A percentile compares a stretch with the other conserved stretches of the same genome.
Evolutionary conservation across 495 filamentous ascomycete genomes (phyloP).

Genomic region (Talaromyces borbonicus): DNA sequence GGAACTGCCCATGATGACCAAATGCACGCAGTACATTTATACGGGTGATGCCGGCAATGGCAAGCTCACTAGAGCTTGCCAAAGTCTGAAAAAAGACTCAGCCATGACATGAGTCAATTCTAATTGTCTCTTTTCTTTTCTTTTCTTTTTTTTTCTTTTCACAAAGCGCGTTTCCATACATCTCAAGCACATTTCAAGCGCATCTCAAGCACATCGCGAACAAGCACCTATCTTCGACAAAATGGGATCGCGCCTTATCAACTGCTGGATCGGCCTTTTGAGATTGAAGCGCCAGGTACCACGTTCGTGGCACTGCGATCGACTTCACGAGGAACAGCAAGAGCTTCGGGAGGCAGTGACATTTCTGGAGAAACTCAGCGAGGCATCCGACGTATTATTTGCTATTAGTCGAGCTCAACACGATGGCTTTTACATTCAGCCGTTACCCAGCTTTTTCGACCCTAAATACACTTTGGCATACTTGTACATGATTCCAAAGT

Average conservation of each 20-base stretch:
- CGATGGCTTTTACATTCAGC: constrained; percentile 28
- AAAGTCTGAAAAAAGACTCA: too few relatives aligned
- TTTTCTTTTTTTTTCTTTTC: too few relatives aligned
- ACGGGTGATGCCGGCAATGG: too few relatives aligned
- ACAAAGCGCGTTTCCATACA: too few relatives aligned
- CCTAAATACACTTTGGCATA: constrained; percentile 23
- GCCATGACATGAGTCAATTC: too few relatives aligned
- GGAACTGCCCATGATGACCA: too few relatives aligned
- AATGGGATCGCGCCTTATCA: not conserved
- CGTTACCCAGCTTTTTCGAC: constrained; percentile 21
- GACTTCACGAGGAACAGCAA: constrained; percentile 34
- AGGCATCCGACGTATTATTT: constrained; percentile 45
- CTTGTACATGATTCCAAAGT: constrained; percentile 43
- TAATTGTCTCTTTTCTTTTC: too few relatives aligned
- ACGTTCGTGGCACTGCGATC: constrained; percentile 34
- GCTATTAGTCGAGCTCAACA: constrained; percentile 33
- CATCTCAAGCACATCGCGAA: too few relatives aligned
- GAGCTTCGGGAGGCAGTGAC: constrained; percentile 29
- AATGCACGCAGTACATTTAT: too few relatives aligned
- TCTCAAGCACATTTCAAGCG: too few relatives aligned
- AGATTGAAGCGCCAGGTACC: constrained; percentile 28
- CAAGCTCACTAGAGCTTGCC: too few relatives aligned
- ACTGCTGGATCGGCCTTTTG: constrained; percentile 33
- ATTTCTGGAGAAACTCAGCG: constrained; percentile 32
- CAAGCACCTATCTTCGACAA: too few relatives aligned